Conservation (phyloP, 2,329 filamentous ascomycete genomes). For the Drechslera avenae region DNA sequence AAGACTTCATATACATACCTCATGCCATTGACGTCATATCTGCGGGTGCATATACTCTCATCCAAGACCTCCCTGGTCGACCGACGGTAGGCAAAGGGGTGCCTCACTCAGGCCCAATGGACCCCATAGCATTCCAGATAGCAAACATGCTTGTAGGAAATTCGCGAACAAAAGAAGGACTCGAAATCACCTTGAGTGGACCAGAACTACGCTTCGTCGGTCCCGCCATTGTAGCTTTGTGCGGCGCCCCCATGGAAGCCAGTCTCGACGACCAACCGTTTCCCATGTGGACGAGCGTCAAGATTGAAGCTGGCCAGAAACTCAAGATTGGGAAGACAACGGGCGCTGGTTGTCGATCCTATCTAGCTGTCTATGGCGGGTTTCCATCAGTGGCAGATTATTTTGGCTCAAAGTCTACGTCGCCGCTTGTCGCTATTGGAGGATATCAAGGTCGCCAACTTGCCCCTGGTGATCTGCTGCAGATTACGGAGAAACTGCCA, state of each 20-base stretch:
- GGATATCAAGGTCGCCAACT: constrained; percentile 65
- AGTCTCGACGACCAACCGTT: constrained; percentile 56
- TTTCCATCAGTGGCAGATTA: constrained; percentile 60
- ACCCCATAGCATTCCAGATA: constrained; percentile 61
- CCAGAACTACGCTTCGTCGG: constrained; percentile 63
- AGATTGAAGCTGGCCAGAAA: constrained; percentile 57
- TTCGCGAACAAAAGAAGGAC: constrained; percentile 54
- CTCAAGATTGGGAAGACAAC: constrained; percentile 62
- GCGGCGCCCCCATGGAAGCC: constrained; percentile 60
- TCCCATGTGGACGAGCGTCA: constrained; percentile 62
- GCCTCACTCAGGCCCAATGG: constrained; percentile 66
- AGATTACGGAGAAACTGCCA: constrained; percentile 51
- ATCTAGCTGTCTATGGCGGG: constrained; percentile 63
- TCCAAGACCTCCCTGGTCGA: constrained; percentile 65
- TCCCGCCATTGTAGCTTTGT: constrained; percentile 61
- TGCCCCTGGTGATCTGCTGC: constrained; percentile 59
- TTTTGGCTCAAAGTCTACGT: constrained; percentile 65
- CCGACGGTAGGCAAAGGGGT: constrained; percentile 63
- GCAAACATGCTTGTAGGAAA: constrained; percentile 67
- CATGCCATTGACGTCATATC: constrained; percentile 62
- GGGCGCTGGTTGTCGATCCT: constrained; percentile 60
- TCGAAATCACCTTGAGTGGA: constrained; percentile 66
- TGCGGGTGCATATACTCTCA: constrained; percentile 61
- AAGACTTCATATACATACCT: constrained; percentile 56
- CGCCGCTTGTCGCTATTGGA: constrained; percentile 62